Evolutionary conservation across 2,329 filamentous ascomycete genomes (phyloP).

Genomic region (Verticillium klebahnii): DNA sequence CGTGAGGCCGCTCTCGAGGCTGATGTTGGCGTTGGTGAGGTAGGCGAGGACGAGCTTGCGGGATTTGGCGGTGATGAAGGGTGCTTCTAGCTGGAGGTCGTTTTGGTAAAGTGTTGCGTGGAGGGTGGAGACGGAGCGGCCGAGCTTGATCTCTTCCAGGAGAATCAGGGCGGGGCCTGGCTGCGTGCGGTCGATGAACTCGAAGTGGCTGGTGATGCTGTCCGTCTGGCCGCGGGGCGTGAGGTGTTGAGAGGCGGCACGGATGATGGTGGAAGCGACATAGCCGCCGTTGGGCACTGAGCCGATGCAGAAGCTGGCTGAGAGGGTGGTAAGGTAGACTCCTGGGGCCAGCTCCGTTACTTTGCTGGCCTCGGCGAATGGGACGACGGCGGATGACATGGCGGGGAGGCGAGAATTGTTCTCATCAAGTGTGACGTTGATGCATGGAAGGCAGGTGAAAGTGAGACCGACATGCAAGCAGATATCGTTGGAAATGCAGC

Average conservation of each 20-base stretch:
- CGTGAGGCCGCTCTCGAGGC: slow-evolving; percentile 22
- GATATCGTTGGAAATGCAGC: background rate
- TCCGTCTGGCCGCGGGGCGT: slow-evolving; percentile 27
- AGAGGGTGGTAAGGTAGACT: slow-evolving; percentile 17
- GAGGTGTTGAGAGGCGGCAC: slow-evolving; percentile 29
- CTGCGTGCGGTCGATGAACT: slow-evolving; percentile 34
- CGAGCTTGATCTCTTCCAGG: slow-evolving; percentile 36
- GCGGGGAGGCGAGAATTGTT: background rate
- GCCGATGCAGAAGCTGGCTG: slow-evolving; percentile 19
- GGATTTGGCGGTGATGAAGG: slow-evolving; percentile 28
- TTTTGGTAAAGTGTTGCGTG: slow-evolving; percentile 37
- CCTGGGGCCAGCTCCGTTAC: slow-evolving; percentile 16
- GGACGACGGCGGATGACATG: slow-evolving; percentile 4
- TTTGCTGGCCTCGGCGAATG: slow-evolving; percentile 16
- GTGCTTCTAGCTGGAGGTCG: slow-evolving; percentile 23
- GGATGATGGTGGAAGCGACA: slow-evolving; percentile 34
- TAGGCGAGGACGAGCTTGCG: slow-evolving; percentile 29
- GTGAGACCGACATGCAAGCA: background rate
- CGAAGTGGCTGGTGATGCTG: slow-evolving; percentile 33
- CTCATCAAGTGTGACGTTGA: background rate
- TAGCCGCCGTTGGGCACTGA: slow-evolving; percentile 43
- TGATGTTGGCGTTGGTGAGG: slow-evolving; percentile 31
- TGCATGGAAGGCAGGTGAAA: background rate
- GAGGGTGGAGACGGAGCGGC: slow-evolving; percentile 34
- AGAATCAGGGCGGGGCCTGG: slow-evolving; percentile 30